phyloP scores from a whole-genome alignment of 2,329 filamentous ascomycete genomes.

The Alternaria hordeiaustralica region DNA sequence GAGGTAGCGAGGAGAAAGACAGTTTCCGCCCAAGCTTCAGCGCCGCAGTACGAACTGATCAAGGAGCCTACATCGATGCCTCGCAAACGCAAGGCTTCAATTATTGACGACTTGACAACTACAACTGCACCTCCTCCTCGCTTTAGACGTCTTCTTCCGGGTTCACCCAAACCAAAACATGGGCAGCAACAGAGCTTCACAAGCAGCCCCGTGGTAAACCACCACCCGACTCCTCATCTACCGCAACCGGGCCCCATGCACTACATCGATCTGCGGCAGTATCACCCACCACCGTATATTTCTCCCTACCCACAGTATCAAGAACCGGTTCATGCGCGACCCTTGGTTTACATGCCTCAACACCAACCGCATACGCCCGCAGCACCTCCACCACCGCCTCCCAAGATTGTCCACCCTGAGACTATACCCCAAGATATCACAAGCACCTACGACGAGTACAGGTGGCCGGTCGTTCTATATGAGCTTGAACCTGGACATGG shows the following conservation, averaged over 20 bases:
- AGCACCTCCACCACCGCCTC: not conserved
- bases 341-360: not conserved
- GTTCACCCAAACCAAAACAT: not conserved
- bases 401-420: slow-evolving; percentile 3
- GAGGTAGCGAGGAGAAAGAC: not conserved
- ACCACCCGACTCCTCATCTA: not conserved
- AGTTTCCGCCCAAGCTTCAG: not conserved
- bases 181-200: not conserved
- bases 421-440: slow-evolving; percentile 21
- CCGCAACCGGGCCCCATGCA: not conserved
- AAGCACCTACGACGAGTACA: slow-evolving; percentile 28
- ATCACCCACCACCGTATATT: not conserved
- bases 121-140: not conserved
- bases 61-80: not conserved
- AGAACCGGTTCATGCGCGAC: not conserved
- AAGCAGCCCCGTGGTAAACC: not conserved
- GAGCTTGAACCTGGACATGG: slow-evolving; percentile 14
- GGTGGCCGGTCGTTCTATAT: slow-evolving; percentile 30
- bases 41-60: not conserved
- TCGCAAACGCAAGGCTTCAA: not conserved
- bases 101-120: not conserved
- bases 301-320: not conserved
- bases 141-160: not conserved
- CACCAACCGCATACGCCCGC: not conserved
- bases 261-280: not conserved